These are phyloP conservation scores for Suillus plorans DNA, from an alignment of 768 basidiomycete species.

Conservation along the genomic window DNA sequence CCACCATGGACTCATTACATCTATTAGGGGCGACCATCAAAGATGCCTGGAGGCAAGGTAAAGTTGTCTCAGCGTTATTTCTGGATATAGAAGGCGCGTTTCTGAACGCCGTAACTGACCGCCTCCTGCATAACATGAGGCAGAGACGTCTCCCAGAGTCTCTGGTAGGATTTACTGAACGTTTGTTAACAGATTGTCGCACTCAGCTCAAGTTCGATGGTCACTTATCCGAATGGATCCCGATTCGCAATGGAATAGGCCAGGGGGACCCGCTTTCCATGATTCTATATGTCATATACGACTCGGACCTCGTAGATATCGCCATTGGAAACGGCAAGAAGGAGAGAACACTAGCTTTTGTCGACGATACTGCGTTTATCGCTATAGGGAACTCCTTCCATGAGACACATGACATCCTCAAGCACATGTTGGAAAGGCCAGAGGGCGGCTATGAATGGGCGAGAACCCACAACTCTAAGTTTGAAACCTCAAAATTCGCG, in stretches of 20 bases:
- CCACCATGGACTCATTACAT: conserved; percentile 33
- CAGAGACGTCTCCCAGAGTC: not conserved
- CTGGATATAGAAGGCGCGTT: conserved; percentile 30
- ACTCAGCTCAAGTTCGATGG: not conserved
- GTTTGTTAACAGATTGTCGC: not conserved
- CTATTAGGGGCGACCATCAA: conserved; percentile 34
- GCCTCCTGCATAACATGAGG: conserved; percentile 31
- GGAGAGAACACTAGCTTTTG: too few relatives aligned
- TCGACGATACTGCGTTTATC: too few relatives aligned
- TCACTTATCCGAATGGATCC: too few relatives aligned
- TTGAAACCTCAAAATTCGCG: conserved; percentile 21
- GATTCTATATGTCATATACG: too few relatives aligned
- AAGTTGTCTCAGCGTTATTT: conserved; percentile 33
- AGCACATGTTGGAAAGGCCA: conserved; percentile 23
- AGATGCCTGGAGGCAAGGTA: conserved; percentile 32
- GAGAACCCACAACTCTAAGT: conserved; percentile 18
- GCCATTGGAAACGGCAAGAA: too few relatives aligned
- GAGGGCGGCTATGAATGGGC: conserved; percentile 21
- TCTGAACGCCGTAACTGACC: conserved; percentile 33
- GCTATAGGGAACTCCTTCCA: too few relatives aligned
- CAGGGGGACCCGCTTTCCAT: too few relatives aligned
- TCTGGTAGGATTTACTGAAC: not conserved
- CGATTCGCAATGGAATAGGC: too few relatives aligned
- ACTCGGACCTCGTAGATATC: too few relatives aligned
- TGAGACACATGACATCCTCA: conserved; percentile 9